These are phyloP conservation scores for Fusarium chuoi DNA, from an alignment of 2,329 filamentous ascomycete genomes.

Conservation along the genomic window DNA sequence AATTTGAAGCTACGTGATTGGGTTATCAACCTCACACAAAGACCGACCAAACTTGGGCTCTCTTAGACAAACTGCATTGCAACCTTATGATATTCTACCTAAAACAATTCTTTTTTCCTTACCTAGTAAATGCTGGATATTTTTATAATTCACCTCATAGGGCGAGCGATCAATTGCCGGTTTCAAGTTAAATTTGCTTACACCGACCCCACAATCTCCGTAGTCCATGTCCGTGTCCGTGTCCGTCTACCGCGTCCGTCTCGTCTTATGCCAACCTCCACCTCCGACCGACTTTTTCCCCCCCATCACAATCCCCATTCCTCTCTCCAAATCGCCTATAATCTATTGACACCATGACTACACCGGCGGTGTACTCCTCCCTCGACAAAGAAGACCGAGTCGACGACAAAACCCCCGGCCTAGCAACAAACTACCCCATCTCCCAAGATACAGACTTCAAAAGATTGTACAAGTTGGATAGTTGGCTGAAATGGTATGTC, in stretches of 20 bases:
- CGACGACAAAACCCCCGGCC: not conserved
- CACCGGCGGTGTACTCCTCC: slow-evolving; percentile 24
- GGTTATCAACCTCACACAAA: not conserved
- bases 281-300: not conserved
- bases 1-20: not conserved
- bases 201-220: slow-evolving; percentile 16
- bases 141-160: not conserved
- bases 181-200: slow-evolving; percentile 20
- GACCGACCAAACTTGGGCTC: not conserved
- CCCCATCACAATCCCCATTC: not conserved
- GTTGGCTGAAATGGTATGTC: slow-evolving; percentile 28
- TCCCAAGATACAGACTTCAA: not conserved
- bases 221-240: slow-evolving; percentile 36
- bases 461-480: slow-evolving; percentile 28
- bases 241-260: not conserved
- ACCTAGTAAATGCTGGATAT: not conserved
- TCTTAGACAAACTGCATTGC: not conserved
- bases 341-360: slow-evolving; percentile 3
- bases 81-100: not conserved
- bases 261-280: not conserved
- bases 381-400: slow-evolving; percentile 31
- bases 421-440: not conserved
- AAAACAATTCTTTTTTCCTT: not conserved
- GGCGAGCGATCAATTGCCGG: slow-evolving; percentile 11
- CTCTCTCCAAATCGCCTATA: too few species aligned